phyloP scores from a whole-genome alignment of 768 basidiomycete species.

The Hygrocybe coccinea region DNA sequence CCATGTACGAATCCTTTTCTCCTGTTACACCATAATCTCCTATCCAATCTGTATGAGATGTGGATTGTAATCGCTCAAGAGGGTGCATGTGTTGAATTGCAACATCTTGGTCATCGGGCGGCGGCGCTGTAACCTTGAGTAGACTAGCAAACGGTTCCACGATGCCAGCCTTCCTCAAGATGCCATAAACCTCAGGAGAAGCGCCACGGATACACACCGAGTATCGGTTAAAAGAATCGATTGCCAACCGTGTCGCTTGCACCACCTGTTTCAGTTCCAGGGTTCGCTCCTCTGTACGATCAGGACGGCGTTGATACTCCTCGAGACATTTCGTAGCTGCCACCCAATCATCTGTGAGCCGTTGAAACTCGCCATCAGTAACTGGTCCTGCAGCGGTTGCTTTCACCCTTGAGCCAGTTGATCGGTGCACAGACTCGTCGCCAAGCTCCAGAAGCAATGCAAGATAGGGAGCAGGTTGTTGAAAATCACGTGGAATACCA shows the following conservation, averaged over 20 bases:
- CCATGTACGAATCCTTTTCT: too few species aligned
- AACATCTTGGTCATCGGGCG: background rate
- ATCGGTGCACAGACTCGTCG: background rate
- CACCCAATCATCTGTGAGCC: background rate
- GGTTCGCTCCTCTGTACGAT: background rate
- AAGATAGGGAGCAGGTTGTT: conserved; percentile 6
- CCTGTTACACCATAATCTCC: background rate
- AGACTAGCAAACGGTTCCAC: conserved; percentile 9
- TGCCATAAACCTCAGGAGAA: conserved; percentile 12
- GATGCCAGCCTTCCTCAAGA: conserved; percentile 8
- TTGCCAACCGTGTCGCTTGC: background rate
- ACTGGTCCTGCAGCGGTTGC: background rate
- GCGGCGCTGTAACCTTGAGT: conserved; percentile 10
- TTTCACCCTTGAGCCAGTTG: background rate
- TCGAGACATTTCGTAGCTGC: background rate
- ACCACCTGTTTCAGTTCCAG: background rate
- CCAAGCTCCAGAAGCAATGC: conserved; percentile 5
- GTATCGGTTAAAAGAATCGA: conserved; percentile 13
- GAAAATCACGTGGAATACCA: background rate
- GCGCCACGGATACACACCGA: conserved; percentile 11
- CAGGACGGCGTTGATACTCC: background rate
- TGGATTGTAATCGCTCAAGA: conserved; percentile 8
- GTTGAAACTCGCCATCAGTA: background rate
- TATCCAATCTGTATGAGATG: conserved; percentile 15
- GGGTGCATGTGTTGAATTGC: conserved; percentile 12